phyloP scores from a whole-genome alignment of 2,329 filamentous ascomycete species.

The Helminthosporium solani region DNA sequence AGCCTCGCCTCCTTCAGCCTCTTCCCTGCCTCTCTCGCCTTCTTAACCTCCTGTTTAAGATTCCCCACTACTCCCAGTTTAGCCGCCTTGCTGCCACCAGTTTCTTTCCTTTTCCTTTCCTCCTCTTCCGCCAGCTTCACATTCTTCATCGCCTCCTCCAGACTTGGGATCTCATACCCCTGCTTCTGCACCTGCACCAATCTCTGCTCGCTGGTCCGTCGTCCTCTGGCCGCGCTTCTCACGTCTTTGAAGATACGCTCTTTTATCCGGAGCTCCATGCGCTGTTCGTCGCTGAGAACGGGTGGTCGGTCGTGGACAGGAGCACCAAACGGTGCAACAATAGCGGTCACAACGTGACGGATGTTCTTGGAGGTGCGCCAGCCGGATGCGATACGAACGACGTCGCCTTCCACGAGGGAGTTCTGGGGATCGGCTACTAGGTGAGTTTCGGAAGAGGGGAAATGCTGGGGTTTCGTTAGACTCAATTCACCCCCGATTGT shows the following conservation, averaged over 20 bases:
- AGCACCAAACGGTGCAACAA: conserved; percentile 69
- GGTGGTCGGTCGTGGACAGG: conserved; percentile 65
- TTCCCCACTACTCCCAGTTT: conserved; percentile 18
- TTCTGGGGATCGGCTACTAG: conserved; percentile 78
- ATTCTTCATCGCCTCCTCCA: conserved; percentile 35
- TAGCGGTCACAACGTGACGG: conserved; percentile 71
- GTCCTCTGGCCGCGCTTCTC: conserved; percentile 46
- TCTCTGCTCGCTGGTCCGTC: conserved; percentile 28
- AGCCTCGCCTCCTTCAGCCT: conserved; percentile 24
- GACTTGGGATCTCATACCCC: conserved; percentile 27
- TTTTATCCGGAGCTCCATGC: conserved; percentile 55
- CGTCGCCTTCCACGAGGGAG: conserved; percentile 71
- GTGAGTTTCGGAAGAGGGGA: conserved; percentile 62
- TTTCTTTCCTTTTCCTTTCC: conserved; percentile 16
- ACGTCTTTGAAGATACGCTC: conserved; percentile 60
- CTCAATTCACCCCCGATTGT: neutral
- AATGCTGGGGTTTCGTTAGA: conserved; percentile 53
- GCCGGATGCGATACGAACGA: conserved; percentile 68
- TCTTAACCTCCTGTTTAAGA: conserved; percentile 28
- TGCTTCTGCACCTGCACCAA: conserved; percentile 30
- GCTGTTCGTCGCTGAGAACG: conserved; percentile 65
- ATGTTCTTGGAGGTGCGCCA: conserved; percentile 67
- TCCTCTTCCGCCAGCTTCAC: conserved; percentile 22
- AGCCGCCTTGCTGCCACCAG: neutral
- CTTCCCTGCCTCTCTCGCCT: conserved; percentile 21